Conservation (phyloP, 2,329 filamentous ascomycete genomes). For the Aspergillus pseudotamarii region DNA sequence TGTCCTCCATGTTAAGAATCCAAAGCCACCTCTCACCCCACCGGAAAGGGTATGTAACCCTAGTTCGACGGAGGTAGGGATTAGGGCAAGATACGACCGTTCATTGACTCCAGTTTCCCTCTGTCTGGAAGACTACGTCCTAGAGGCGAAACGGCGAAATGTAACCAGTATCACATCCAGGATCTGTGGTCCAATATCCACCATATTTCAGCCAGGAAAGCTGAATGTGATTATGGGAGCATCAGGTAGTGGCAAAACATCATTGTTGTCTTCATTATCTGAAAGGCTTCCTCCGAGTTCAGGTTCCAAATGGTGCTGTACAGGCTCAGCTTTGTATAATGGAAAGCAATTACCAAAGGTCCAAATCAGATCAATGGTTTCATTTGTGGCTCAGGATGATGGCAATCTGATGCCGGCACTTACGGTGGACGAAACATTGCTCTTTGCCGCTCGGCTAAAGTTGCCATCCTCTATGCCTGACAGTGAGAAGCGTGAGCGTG, state of each 20-base stretch:
- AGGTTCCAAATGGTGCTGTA: neutral
- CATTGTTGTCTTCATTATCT: neutral
- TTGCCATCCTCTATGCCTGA: neutral
- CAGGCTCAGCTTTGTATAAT: neutral
- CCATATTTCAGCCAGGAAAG: neutral
- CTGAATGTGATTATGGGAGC: neutral
- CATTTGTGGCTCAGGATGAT: neutral
- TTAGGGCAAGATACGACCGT: neutral
- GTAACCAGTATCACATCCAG: neutral
- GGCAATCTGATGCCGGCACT: neutral
- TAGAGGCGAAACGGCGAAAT: neutral
- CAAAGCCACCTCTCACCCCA: neutral
- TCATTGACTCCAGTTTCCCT: neutral
- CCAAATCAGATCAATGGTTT: neutral
- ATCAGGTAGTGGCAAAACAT: neutral
- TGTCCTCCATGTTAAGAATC: neutral
- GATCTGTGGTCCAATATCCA: neutral
- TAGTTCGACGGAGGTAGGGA: neutral
- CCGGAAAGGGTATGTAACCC: neutral
- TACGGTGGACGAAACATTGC: neutral
- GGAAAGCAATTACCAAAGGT: neutral
- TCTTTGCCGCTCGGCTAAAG: neutral
- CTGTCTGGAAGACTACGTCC: neutral
- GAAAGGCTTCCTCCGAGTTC: neutral
- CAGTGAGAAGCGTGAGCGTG: neutral